Evolutionary conservation across 192 early-diverging fungal species (phyloP), one percentile per base, ranked within the genome.

Genomic region (Gryganskiella cystojenkinii): DNA sequence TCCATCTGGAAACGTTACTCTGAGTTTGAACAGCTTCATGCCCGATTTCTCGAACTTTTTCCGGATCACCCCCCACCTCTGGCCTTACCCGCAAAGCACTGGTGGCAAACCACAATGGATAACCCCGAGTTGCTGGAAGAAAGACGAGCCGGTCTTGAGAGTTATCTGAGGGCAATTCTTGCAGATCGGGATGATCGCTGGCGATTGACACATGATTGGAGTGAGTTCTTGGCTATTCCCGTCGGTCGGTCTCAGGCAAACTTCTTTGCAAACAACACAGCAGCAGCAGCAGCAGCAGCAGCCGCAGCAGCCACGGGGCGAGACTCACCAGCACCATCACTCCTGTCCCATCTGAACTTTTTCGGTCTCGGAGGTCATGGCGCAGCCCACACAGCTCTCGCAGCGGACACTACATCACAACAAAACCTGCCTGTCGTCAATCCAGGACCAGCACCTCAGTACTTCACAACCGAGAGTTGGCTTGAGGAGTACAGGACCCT

Each of bases 1-100:
- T 87, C 84, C 1, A 89, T 96, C n/a, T 94, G 91, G 91, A 94
- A 92, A 65, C 89, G 91, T 9, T 93, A 93, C 74, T 90, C 86
- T 47, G 95, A 95, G 63, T 98, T 98, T 78, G 86, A 90, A 42
- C 73, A 85, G 30, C 90, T 98, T 0, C 74, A 92, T 49, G 71
- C 69, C 22, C 89, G 89, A 46, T 86, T 93, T 13, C 34, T 74
- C 6, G 79, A 86, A 17, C 85, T 91, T 55, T 92, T 93, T 62
- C 93, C 92, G 0, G 86, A 86, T 54, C 65, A 85, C 7, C 71
- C 87, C 1, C 82, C 91, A 20, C 92, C 94, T 34, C 61, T 80
- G 24, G 54, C 80, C 22, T 67, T 98, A 17, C 96, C 96, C 0
- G 85, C 86, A 49, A 96, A 96, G 58, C 86, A 88, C 34, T 88